These are phyloP conservation scores for Aspergillus saccharolyticus DNA, from an alignment of 495 filamentous ascomycete genomes.

Conservation along the genomic window DNA sequence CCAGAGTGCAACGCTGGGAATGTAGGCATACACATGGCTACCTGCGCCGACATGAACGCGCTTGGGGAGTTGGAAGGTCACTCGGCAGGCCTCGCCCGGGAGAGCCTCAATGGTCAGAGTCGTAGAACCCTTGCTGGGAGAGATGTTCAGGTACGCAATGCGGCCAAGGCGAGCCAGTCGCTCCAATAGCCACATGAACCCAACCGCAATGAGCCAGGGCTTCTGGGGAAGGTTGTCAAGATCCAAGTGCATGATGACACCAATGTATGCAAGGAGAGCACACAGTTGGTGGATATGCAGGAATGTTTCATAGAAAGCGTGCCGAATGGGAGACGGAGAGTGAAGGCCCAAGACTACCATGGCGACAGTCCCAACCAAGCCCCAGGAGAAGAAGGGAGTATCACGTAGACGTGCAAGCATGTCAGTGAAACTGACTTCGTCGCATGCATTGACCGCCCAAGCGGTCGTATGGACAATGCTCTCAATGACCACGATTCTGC, in stretches of 20 bases:
- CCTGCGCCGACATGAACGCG: constrained; percentile 70
- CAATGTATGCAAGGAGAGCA: constrained; percentile 58
- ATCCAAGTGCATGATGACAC: constrained; percentile 66
- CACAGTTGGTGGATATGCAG: constrained; percentile 70
- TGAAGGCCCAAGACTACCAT: constrained; percentile 64
- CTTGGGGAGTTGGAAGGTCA: constrained; percentile 71
- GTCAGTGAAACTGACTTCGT: constrained; percentile 41
- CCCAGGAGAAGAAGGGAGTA: constrained; percentile 56
- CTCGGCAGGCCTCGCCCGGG: constrained; percentile 50
- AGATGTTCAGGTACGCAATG: constrained; percentile 57
- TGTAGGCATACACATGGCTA: constrained; percentile 76
- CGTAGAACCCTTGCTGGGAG: constrained; percentile 32
- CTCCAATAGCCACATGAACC: constrained; percentile 62
- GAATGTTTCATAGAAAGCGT: constrained; percentile 90
- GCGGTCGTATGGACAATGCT: constrained; percentile 67
- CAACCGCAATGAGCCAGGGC: constrained; percentile 54
- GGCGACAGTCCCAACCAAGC: constrained; percentile 46
- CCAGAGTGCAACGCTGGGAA: constrained; percentile 69
- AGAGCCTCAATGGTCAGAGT: constrained; percentile 46
- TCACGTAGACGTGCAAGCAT: constrained; percentile 55
- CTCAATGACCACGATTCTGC: constrained; percentile 77
- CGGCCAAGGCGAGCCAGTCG: constrained; percentile 51
- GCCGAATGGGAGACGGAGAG: constrained; percentile 69
- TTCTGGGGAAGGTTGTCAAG: constrained; percentile 56
- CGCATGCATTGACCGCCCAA: constrained; percentile 54